A percentile compares a stretch with the other conserved stretches of the same genome.
phyloP scores from a whole-genome alignment of 176 grass and related monocot species.

The Tillandsia fasciculata region DNA sequence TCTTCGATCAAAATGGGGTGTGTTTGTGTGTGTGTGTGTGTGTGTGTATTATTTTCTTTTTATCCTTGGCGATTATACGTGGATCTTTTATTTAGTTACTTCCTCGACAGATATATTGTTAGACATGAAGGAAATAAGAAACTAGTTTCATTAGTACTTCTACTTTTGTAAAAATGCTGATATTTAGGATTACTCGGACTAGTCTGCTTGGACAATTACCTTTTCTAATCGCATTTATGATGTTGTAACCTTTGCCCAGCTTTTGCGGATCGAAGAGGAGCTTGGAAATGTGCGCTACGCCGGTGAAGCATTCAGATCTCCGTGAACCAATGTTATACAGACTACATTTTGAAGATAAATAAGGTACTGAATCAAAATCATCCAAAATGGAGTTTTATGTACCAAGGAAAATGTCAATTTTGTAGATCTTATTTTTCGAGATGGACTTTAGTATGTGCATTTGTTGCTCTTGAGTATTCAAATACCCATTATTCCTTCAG shows the following conservation, averaged over 20 bases:
- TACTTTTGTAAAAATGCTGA: no score
- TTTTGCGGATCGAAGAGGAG: conserved; percentile 87
- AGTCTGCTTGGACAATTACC: not conserved
- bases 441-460: not conserved
- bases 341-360: conserved; percentile 26
- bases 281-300: conserved; percentile 76
- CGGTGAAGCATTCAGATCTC: conserved; percentile 80
- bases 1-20: no score
- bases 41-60: no score
- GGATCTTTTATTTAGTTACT: no score
- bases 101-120: no score
- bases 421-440: conserved; percentile 5
- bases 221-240: not conserved
- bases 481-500: not conserved
- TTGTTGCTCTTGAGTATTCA: not conserved
- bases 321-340: conserved; percentile 6
- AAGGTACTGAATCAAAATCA: conserved; percentile 18
- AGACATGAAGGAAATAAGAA: no score
- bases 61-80: no score
- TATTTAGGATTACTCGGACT: no score
- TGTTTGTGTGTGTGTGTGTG: no score
- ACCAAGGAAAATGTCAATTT: conserved; percentile 12
- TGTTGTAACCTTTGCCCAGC: conserved; percentile 24
- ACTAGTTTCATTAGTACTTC: no score
- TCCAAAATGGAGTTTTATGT: conserved; percentile 4